Evolutionary conservation across 306 rosid genomes (phyloP).

Genomic region (Vigna nakashimae): DNA sequence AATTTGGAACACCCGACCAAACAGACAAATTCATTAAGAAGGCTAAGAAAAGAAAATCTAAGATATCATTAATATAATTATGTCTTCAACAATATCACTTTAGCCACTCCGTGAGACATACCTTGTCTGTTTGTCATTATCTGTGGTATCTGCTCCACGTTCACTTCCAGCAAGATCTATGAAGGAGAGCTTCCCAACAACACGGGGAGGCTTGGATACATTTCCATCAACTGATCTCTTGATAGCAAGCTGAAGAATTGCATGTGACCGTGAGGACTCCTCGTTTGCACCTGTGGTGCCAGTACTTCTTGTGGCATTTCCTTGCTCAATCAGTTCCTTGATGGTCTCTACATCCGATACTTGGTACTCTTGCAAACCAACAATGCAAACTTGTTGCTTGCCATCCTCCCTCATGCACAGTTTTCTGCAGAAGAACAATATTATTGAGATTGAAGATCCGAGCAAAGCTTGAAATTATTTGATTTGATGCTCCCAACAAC

Average conservation of each 20-base stretch:
- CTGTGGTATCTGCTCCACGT: conserved; percentile 98
- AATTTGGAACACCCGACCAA: conserved; percentile 37
- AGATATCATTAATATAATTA: not conserved
- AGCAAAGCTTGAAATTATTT: too few species aligned
- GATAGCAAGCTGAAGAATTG: conserved; percentile 93
- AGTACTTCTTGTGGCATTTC: conserved; percentile 84
- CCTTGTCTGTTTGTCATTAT: conserved; percentile 95
- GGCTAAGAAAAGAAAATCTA: conserved; percentile 8
- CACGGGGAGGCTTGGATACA: conserved; percentile 85
- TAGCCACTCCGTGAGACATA: conserved; percentile 40
- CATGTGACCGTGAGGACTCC: conserved; percentile 96
- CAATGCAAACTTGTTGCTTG: conserved; percentile 91
- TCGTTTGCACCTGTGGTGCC: conserved; percentile 98
- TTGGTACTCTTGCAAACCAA: conserved; percentile 86
- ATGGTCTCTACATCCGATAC: conserved; percentile 92
- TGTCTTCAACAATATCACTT: conserved; percentile 9
- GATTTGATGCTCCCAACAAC: too few species aligned
- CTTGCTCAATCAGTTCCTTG: conserved; percentile 87
- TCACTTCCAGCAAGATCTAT: conserved; percentile 98
- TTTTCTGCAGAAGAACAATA: conserved; percentile 65
- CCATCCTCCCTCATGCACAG: conserved; percentile 98
- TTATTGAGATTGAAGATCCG: not conserved
- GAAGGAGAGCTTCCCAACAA: conserved; percentile 88
- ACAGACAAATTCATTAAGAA: conserved; percentile 26
- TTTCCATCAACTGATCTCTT: conserved; percentile 75